Evolutionary conservation across 225 moss, liverwort and hornwort genomes (phyloP), one percentile per base, ranked within the genome.

Genomic region (Thuidium tamariscinum): DNA sequence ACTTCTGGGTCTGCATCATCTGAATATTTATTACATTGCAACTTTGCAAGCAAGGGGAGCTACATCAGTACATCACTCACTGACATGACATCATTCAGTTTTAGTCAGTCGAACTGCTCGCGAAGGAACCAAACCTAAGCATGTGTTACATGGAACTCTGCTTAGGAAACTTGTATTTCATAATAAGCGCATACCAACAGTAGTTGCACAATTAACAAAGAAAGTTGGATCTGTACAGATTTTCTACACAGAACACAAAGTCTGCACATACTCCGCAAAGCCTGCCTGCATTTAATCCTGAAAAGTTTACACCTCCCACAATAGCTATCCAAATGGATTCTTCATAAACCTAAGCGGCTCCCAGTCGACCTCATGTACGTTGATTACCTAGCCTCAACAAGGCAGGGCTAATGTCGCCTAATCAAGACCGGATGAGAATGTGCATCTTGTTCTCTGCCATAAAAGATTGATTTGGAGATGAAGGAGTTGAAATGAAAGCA

Each of bases 281-380:
- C n/a, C n/a, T n/a, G 32, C 12, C 7, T 32, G 2, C 10, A 32
- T 4, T 49, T 7, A 1, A 32, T 6, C 13, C 12, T 49, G 0
- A 32, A 34, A 4, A 34, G 34, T 34, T 51, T 18, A 74, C 51
- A 34, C 13, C 51, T 73, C 12, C 49, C 12, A 21, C 20, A 21
- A 7, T 13, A 32, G 20, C 13, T 13, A 21, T 51, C 13, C 22
- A 34, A 5, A 74, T 14, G 3, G 14, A 51, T 51, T 8, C 13
- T 49, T 32, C 7, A 20, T 20, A 32, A 32, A 49, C 34, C 13
- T n/a, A 2, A 34, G n/a, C n/a, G n/a, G 22, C 51, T 13, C 5
- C 14, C 0, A n/a, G 3, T n/a, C 0, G 11, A 48, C 34, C 13
- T 32, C n/a, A n/a, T 7, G 1, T 5, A n/a, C n/a, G 51, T 1